Base-by-base conservation (phyloP, 805 yeast genomes). In the Candida jianshihensis region DNA sequence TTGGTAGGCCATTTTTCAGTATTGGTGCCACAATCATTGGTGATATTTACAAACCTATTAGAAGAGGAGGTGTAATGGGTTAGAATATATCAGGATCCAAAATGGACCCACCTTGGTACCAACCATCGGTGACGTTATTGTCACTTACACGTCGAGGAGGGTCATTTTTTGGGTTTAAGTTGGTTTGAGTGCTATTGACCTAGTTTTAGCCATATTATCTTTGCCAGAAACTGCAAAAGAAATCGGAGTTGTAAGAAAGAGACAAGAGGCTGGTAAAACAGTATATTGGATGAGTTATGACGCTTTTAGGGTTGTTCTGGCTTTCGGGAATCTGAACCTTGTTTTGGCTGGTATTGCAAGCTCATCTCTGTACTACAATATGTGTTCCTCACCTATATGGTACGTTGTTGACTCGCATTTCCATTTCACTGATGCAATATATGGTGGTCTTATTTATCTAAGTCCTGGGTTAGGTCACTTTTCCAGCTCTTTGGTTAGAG, bases 381-480 rank as follows among this genome's bases (percentile, higher is more conserved):
- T 74, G 80, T 73, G 68, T 46, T 51, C 64, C 4, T 44, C 73
- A 15, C 51, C 73, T 35, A 75, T n/a, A n/a, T n/a, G n/a, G n/a
- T n/a, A n/a, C n/a, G n/a, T n/a, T n/a, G n/a, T n/a, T n/a, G n/a
- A n/a, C n/a, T n/a, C n/a, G n/a, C n/a, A n/a, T n/a, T n/a, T n/a
- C n/a, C n/a, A n/a, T n/a, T n/a, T n/a, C n/a, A n/a, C n/a, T 0
- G 47, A 63, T 15, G 80, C 81, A 0, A 48, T 75, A 2, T 63
- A 62, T 39, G 72, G 76, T 28, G 68, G 76, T 0, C 51, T 75
- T 16, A 74, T 75, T 46, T 75, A 75, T 44, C 49, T 75, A 4
- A 70, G 80, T 4, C 79, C 81, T 0, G 81, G 80, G 1, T 12
- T 54, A n/a, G 82, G 82, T 0, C 73, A 71, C 43, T 31, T 73